A percentile compares a stretch with the other conserved stretches of the same genome.
phyloP scores from a whole-genome alignment of 805 yeast species.

The Sugiyamaella mastotermitis region DNA sequence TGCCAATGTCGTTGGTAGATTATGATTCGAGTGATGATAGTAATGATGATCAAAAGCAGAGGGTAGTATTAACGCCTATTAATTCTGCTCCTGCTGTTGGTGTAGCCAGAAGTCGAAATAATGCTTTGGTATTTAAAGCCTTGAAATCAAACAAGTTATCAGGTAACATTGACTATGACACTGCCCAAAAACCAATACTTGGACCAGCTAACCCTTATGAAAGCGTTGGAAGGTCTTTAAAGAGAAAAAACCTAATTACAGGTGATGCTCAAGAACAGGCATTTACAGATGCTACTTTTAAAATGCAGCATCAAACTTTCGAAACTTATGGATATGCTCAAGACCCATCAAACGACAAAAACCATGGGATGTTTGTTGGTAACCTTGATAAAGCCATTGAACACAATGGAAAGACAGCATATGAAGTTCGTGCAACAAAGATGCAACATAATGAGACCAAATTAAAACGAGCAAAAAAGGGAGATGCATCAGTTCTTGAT shows the following conservation, averaged over 20 bases:
- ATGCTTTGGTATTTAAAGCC: too few species aligned
- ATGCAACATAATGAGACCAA: slow-evolving; percentile 31
- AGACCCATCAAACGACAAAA: slow-evolving; percentile 22
- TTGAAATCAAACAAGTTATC: too few species aligned
- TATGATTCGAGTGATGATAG: background rate
- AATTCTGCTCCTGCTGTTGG: too few species aligned
- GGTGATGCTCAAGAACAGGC: slow-evolving; percentile 31
- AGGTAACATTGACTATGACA: too few species aligned
- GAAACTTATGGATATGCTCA: slow-evolving; percentile 30
- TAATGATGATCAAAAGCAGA: background rate
- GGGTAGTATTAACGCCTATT: too few species aligned
- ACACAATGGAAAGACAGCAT: slow-evolving; percentile 23
- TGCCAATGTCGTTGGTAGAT: background rate
- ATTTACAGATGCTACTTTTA: slow-evolving; percentile 38
- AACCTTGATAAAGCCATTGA: slow-evolving; percentile 21
- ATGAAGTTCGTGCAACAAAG: slow-evolving; percentile 26
- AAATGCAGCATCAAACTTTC: slow-evolving; percentile 35
- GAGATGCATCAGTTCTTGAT: slow-evolving; percentile 34
- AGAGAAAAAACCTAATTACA: slow-evolving; percentile 26
- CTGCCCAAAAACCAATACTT: too few species aligned
- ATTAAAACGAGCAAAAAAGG: slow-evolving; percentile 34
- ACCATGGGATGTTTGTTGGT: slow-evolving; percentile 16
- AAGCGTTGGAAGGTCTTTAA: slow-evolving; percentile 10
- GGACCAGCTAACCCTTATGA: slow-evolving; percentile 16
- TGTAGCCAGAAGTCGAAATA: too few species aligned